phyloP scores from a whole-genome alignment of 352 stramenopile genomes.

The Aphanomyces astaci region DNA sequence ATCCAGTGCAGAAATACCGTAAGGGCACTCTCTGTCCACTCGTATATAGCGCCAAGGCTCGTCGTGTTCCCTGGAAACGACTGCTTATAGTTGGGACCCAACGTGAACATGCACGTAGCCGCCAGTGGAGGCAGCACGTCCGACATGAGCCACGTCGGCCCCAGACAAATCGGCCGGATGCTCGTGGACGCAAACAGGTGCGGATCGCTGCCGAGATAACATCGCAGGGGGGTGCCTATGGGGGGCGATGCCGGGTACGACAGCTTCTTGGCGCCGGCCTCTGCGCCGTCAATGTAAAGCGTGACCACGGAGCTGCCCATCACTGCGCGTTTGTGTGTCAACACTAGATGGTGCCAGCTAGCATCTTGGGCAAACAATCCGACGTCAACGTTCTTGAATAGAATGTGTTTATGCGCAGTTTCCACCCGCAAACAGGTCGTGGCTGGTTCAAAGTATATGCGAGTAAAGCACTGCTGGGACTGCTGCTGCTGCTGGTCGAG shows the following conservation, averaged over 20 bases:
- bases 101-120: constrained; percentile 53
- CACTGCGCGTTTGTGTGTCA: constrained; percentile 61
- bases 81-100: constrained; percentile 49
- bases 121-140: constrained; percentile 40
- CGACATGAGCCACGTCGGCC: constrained; percentile 56
- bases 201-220: constrained; percentile 65
- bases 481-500: constrained; percentile 43
- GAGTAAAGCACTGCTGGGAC: constrained; percentile 58
- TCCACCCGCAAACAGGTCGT: constrained; percentile 61
- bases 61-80: constrained; percentile 53
- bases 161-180: constrained; percentile 56
- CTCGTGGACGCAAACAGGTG: constrained; percentile 55
- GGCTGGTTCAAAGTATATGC: constrained; percentile 63
- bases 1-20: constrained; percentile 48
- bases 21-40: constrained; percentile 62
- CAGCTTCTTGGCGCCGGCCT: constrained; percentile 68
- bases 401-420: constrained; percentile 40
- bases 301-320: constrained; percentile 65
- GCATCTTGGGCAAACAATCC: constrained; percentile 31
- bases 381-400: constrained; percentile 62
- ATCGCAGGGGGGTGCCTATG: constrained; percentile 39
- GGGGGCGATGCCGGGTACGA: constrained; percentile 45
- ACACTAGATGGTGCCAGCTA: constrained; percentile 62
- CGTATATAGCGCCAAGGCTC: constrained; percentile 45
- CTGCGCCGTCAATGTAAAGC: constrained; percentile 61